Conservation (phyloP, 2,329 filamentous ascomycete genomes). For the Claviceps humidiphila region DNA sequence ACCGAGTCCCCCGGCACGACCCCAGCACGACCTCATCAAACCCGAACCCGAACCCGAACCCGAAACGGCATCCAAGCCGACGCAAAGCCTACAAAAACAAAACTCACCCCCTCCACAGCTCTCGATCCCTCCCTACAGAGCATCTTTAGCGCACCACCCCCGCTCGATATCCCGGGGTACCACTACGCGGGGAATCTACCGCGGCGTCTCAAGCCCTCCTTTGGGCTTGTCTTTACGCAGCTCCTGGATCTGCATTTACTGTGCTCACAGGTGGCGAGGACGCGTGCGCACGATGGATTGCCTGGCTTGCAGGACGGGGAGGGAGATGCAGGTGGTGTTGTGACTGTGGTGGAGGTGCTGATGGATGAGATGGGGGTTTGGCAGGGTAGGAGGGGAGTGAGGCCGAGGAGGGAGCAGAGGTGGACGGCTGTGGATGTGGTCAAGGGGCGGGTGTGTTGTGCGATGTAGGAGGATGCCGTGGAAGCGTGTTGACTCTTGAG, state of each 20-base stretch:
- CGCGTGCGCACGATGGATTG: conserved; percentile 16
- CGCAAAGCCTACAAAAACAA: background rate
- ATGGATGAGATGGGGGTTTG: conserved; percentile 36
- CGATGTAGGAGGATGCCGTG: background rate
- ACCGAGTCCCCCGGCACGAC: background rate
- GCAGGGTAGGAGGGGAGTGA: conserved; percentile 19
- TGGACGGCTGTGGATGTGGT: conserved; percentile 34
- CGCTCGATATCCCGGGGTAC: conserved; percentile 10
- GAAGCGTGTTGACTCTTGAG: too few relatives aligned
- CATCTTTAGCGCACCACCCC: conserved; percentile 28
- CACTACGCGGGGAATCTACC: conserved; percentile 8
- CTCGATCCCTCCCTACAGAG: conserved; percentile 35
- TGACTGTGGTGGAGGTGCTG: conserved; percentile 37
- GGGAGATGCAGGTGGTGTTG: background rate
- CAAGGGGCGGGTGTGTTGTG: background rate
- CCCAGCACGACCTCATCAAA: background rate
- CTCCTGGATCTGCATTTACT: conserved; percentile 43
- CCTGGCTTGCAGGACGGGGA: too few relatives aligned
- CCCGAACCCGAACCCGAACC: too few relatives aligned
- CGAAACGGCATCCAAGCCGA: too few relatives aligned
- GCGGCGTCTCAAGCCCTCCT: conserved; percentile 31
- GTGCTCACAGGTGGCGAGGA: conserved; percentile 30
- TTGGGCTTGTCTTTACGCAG: conserved; percentile 41
- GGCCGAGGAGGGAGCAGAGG: conserved; percentile 33
- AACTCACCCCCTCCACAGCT: background rate